Conservation (phyloP, 2,329 filamentous ascomycete genomes). For the Diaporthe sp. region DNA sequence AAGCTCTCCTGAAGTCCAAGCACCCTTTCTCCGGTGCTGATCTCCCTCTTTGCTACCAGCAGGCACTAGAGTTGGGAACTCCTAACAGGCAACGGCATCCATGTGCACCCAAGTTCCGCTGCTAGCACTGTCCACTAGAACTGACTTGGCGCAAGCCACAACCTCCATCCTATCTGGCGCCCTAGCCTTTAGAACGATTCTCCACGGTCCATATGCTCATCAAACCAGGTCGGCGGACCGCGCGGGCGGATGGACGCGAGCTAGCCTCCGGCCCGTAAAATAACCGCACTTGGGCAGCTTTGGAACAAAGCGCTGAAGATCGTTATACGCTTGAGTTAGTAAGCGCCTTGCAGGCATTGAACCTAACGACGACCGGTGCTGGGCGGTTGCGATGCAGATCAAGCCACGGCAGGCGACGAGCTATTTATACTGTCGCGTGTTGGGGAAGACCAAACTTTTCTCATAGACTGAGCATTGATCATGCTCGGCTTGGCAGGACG, state of each 20-base stretch:
- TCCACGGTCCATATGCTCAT: background rate
- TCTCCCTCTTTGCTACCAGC: slow-evolving; percentile 6
- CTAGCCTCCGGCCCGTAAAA: background rate
- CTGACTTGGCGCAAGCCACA: background rate
- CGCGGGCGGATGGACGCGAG: background rate
- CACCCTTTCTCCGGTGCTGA: background rate
- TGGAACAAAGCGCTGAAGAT: slow-evolving; percentile 11
- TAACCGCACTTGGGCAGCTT: background rate
- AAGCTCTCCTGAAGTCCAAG: background rate
- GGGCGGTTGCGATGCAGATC: background rate
- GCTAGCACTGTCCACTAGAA: background rate
- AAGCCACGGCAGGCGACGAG: background rate
- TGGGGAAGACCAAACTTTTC: background rate
- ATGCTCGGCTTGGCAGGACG: background rate
- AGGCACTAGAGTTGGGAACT: background rate
- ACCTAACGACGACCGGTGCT: background rate
- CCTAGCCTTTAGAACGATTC: background rate
- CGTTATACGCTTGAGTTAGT: background rate
- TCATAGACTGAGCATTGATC: background rate
- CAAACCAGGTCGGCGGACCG: background rate
- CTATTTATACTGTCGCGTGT: background rate
- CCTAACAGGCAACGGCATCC: slow-evolving; percentile 11
- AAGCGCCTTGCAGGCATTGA: background rate
- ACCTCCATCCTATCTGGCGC: background rate
- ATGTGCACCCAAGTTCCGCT: background rate